Evolutionary conservation across 352 stramenopile genomes (phyloP), one percentile per base, ranked within the genome.

Genomic region (Pythium oligandrum): DNA sequence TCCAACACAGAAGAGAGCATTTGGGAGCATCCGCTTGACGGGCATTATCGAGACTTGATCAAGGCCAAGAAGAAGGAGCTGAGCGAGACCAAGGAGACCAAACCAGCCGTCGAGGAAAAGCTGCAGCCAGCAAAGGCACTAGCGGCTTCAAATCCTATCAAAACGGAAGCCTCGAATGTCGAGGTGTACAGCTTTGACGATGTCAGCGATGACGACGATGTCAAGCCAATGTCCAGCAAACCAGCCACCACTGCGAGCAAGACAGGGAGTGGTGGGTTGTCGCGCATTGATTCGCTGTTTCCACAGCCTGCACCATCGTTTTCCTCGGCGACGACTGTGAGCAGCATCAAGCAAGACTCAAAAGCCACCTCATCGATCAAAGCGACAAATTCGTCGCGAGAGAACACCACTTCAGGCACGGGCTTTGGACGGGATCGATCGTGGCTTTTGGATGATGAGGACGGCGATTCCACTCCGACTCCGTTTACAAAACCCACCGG

Each of bases 21-120:
- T 32, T 86, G 75, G 75, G 75, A 86, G 33, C 75, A 86, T 35
- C 75, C 75, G 31, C 53, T 86, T 12, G 75, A 83, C 43, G 70
- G 51, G 37, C 68, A 84, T 35, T 86, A 86, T 55, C 74, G 70
- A 44, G 63, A 77, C 11, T 57, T 85, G 30, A 78, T 85, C 53
- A 46, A 68, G 33, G 52, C 53, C 8, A 78, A 72, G 59, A 73
- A 75, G 39, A 26, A 26, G 17, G 17, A 26, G 17, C 17, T 26
- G 17, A 26, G 17, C 17, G 17, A 26, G 17, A 26, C 17, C 17
- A 26, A 26, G 17, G 17, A 26, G 17, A 26, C 17, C 17, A 26
- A 26, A 26, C 17, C 17, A 26, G 17, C 17, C 17, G 17, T 26
- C 17, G 17, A 26, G 17, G 17, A 26, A 26, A 26, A 26, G 17